These are phyloP conservation scores for Tricholoma hemisulphureum DNA, from an alignment of 768 basidiomycete species.

Conservation along the genomic window DNA sequence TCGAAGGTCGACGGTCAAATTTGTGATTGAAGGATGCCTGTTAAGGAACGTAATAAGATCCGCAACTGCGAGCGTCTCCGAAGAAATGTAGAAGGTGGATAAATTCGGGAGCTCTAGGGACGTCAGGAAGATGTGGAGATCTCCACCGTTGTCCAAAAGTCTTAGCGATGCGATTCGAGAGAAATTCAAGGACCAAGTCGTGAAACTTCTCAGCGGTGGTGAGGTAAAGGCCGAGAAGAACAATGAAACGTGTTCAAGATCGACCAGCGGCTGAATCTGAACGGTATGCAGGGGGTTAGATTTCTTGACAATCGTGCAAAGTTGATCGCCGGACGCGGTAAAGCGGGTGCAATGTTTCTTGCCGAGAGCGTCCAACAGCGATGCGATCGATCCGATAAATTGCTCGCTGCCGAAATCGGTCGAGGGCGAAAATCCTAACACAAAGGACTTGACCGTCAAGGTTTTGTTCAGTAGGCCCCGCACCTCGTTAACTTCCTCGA, in stretches of 20 bases:
- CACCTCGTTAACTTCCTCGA: too few relatives aligned
- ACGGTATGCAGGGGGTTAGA: too few relatives aligned
- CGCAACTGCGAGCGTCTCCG: neutral
- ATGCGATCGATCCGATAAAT: too few relatives aligned
- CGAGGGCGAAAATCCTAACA: too few relatives aligned
- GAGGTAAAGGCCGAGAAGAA: too few relatives aligned
- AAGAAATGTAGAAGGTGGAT: neutral
- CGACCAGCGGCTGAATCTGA: neutral
- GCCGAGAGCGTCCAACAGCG: too few relatives aligned
- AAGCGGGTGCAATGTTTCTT: too few relatives aligned
- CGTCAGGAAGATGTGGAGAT: neutral
- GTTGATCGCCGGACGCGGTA: too few relatives aligned
- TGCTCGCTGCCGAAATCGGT: too few relatives aligned
- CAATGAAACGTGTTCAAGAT: neutral
- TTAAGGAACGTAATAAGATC: neutral
- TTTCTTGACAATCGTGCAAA: too few relatives aligned
- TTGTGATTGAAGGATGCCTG: neutral
- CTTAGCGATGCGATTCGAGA: neutral
- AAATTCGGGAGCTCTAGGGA: neutral
- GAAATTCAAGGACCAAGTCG: neutral
- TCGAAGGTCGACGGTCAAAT: neutral
- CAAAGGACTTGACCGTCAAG: too few relatives aligned
- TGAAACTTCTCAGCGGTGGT: neutral
- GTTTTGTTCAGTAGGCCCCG: too few relatives aligned
- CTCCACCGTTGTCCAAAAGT: neutral